Evolutionary conservation across 257 asterid genomes (phyloP), one percentile per base, ranked within the genome.

Genomic region (Solanum bulbocastanum): DNA sequence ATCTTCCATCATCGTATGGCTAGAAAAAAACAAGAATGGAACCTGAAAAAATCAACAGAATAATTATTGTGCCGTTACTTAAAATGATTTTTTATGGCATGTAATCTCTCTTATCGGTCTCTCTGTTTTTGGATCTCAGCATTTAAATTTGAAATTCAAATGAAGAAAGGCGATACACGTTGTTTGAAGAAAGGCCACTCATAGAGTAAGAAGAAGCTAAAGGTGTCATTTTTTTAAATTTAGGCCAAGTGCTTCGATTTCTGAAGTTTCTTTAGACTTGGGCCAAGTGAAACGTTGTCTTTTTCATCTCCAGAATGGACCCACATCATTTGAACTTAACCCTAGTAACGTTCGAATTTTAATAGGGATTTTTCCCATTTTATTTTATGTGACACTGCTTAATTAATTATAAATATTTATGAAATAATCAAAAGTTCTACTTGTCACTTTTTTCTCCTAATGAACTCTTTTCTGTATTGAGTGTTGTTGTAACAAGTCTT

Each of bases 81-180:
- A 68, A 71, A 69, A 89, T 88, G 62, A 23, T 69, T 22, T 46
- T 68, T 68, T 32, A 22, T 86, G 86, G 76, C 23, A 22, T 88
- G 87, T 86, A 84, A 44, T 5, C 37, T 40, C 25, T 44, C 66
- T 27, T 44, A 35, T 72, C 46, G 35, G 25, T 8, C 81, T 32
- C 8, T 72, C 81, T 0, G 10, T 36, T 74, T 58, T 36, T 37
- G 18, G 32, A 74, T 65, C 33, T 60, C 40, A 85, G 75, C 20
- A 44, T 89, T 84, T 81, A 89, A 92, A 90, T 93, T 95, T 93
- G 97, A 96, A 96, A 92, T 96, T 96, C 98, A 93, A 96, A 94
- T 91, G 89, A 90, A 91, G 92, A 92, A 32, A 32, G 3, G 83
- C 15, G 83, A 27, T 86, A 44, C 87, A 95, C 95, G 93, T 92